Base-by-base conservation (phyloP, 2,329 filamentous ascomycete species). In the Cryphonectria parasitica region DNA sequence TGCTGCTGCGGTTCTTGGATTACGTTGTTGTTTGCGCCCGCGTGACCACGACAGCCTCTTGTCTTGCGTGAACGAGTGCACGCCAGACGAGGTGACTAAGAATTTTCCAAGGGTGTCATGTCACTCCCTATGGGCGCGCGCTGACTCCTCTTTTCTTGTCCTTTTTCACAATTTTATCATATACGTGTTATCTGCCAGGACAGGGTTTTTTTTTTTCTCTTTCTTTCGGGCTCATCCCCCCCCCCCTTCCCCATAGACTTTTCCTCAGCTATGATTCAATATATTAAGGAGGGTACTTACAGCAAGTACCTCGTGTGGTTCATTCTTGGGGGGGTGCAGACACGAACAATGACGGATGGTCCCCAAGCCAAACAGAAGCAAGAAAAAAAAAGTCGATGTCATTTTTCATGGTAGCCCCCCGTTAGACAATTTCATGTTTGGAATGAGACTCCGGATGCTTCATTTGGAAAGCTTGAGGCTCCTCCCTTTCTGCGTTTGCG, bases 1-100 rank as follows among this genome's bases (percentile, higher is more conserved):
- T 28, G 56, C 28, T 34, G n/a, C 52, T 56, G n/a, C 25, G 52
- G 52, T 28, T 34, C 13, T 7, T 34, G 17, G 58, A 39, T 61
- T 61, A 61, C 58, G 58, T 39, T 10, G 36, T 15, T 19, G 58
- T 61, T 6, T 34, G 58, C 31, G 58, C 7, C 13, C 31, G 58
- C 58, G 58, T 61, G 58, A 39, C 58, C 58, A n/a, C 58, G 58
- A 34, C 13, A 61, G 58, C 58, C 34, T 61, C 58, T 39, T 58
- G 11, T 61, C 58, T n/a, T 58, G 11, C 15, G 54, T 58, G 54
- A 31, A 31, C 31, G 28, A 31, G 17, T 58, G 45, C 45, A 31
- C 25, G 7, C 5, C 25, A 17, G 28, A 19, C 1, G n/a, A 13
- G 28, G 54, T 58, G 54, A 54, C 17, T 13, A 54, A 28, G n/a